A percentile compares a stretch with the other conserved stretches of the same genome.
These are phyloP conservation scores for Saksenaea oblongispora DNA, from an alignment of 371 early-diverging fungal genomes.

Conservation along the genomic window DNA sequence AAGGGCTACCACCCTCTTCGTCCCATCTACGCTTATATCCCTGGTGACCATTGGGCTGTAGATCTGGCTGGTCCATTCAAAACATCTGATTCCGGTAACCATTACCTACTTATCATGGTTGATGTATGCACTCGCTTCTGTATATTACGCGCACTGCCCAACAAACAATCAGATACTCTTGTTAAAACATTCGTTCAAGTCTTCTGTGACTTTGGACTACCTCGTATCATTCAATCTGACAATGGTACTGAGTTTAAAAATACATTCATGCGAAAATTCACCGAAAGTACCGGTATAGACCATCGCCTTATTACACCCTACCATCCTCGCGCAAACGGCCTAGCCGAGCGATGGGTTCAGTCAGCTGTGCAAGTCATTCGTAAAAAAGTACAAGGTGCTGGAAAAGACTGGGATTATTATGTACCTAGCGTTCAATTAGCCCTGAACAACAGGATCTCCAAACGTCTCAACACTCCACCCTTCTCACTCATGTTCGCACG, in stretches of 20 bases:
- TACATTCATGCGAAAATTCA: not conserved
- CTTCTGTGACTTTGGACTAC: not conserved
- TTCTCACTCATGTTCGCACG: not conserved
- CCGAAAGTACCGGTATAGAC: not conserved
- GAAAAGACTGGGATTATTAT: not conserved
- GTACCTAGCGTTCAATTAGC: not conserved
- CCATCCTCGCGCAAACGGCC: conserved; percentile 7
- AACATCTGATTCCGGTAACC: conserved; percentile 7
- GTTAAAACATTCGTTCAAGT: conserved; percentile 10
- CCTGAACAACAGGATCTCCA: not conserved
- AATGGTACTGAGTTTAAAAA: conserved; percentile 36
- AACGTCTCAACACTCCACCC: not conserved
- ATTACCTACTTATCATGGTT: conserved; percentile 20
- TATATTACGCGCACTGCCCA: conserved; percentile 18
- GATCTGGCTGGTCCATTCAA: conserved; percentile 12
- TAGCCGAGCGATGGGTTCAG: conserved; percentile 7
- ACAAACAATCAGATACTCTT: conserved; percentile 22
- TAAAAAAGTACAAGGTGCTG: not conserved
- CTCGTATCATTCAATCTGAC: conserved; percentile 18
- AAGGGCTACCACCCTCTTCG: no score
- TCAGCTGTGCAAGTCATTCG: not conserved
- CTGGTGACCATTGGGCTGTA: conserved; percentile 19
- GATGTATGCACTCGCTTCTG: conserved; percentile 27
- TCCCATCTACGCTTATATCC: no score
- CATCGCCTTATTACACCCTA: conserved; percentile 7